These are phyloP conservation scores for Vaccinium myrtillus DNA, from an alignment of 148 eudicot genomes.

Conservation along the genomic window DNA sequence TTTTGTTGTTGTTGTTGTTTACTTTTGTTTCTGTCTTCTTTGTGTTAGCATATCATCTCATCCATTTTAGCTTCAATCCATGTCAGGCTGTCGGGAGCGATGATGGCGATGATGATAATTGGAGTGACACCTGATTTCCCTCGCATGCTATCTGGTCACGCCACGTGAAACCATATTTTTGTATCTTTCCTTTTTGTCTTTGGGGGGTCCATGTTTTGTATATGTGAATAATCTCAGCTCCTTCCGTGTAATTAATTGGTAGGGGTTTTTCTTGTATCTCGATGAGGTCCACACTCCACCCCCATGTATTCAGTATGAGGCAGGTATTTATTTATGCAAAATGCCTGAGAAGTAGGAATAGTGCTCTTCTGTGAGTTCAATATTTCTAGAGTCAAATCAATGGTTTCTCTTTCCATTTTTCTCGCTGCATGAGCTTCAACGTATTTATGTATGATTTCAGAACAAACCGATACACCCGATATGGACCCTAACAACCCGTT, in stretches of 20 bases:
- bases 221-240: constrained; percentile 21
- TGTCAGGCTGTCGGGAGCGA: constrained; percentile 88
- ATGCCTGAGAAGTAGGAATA: neutral
- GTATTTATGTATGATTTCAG: too few species aligned
- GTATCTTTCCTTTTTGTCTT: neutral
- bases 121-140: constrained; percentile 73
- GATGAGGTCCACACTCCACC: constrained; percentile 1
- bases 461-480: too few species aligned
- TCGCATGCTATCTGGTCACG: neutral
- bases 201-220: constrained; percentile 17
- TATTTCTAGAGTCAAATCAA: neutral
- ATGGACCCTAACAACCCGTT: too few species aligned
- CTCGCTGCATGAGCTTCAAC: neutral
- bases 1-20: neutral
- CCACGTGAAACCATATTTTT: constrained; percentile 2
- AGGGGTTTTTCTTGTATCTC: constrained; percentile 21
- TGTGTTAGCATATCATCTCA: neutral
- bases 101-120: constrained; percentile 65
- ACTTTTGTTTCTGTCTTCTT: neutral
- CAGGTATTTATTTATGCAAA: neutral
- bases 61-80: neutral
- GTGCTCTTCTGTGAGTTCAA: neutral
- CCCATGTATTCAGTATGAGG: neutral
- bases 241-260: constrained; percentile 14
- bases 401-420: constrained; percentile 2